Evolutionary conservation across 805 yeast species (phyloP).

Genomic region (Candida suzukii): DNA sequence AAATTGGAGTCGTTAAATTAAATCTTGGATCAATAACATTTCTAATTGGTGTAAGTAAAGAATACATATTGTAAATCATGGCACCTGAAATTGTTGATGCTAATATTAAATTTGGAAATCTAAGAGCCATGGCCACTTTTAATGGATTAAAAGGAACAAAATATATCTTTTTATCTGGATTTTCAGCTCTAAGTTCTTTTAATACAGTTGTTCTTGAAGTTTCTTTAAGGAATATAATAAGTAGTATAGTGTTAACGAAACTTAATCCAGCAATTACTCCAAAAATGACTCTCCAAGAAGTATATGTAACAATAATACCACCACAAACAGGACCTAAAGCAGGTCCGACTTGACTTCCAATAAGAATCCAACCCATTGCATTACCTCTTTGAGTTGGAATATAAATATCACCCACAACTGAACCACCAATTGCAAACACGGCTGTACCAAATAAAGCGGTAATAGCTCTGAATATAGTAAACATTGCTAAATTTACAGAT

Average conservation of each 20-base stretch:
- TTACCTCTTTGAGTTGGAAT: slow-evolving; percentile 43
- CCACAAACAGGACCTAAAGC: slow-evolving; percentile 48
- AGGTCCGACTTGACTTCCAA: slow-evolving; percentile 49
- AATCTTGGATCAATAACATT: slow-evolving; percentile 51
- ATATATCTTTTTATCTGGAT: slow-evolving; percentile 30
- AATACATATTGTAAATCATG: slow-evolving; percentile 42
- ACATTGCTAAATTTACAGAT: slow-evolving; percentile 46
- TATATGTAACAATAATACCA: slow-evolving; percentile 43
- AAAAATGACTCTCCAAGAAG: slow-evolving; percentile 48
- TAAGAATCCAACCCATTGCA: slow-evolving; percentile 40
- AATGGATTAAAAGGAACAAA: slow-evolving; percentile 40
- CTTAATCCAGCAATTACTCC: slow-evolving; percentile 42
- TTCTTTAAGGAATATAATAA: slow-evolving; percentile 38
- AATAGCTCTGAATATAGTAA: slow-evolving; percentile 41
- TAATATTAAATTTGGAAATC: slow-evolving; percentile 34
- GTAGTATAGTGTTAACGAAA: slow-evolving; percentile 23
- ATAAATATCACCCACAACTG: slow-evolving; percentile 43
- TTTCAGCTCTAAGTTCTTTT: slow-evolving; percentile 15
- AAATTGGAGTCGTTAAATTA: slow-evolving; percentile 37
- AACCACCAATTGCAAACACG: slow-evolving; percentile 47
- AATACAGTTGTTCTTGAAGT: slow-evolving; percentile 30
- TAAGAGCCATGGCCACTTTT: slow-evolving; percentile 34
- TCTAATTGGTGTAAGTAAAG: slow-evolving; percentile 47
- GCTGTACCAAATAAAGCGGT: slow-evolving; percentile 51
- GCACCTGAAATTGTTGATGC: slow-evolving; percentile 36